Evolutionary conservation across 2,329 filamentous ascomycete genomes (phyloP).

Genomic region (Alternaria conjuncta): DNA sequence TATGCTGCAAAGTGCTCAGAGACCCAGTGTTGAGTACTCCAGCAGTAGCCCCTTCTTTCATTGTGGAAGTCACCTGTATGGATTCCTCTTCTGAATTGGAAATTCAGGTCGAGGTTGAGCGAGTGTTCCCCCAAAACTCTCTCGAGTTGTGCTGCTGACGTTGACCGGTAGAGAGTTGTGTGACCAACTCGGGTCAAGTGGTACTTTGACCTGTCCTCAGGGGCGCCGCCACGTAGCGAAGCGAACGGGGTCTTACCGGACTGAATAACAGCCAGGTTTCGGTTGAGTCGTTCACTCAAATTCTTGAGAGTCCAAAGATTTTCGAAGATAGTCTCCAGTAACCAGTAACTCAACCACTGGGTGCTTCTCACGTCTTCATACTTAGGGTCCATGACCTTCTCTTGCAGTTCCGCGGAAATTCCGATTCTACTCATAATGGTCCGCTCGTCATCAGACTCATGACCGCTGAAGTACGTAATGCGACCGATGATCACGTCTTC

Average conservation of each 20-base stretch:
- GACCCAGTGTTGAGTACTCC: no score
- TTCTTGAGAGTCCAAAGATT: neutral
- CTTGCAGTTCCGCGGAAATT: neutral
- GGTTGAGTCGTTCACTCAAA: neutral
- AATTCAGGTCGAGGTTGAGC: no score
- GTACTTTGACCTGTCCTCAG: neutral
- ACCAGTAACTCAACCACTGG: neutral
- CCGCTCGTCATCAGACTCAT: neutral
- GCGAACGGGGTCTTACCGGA: neutral
- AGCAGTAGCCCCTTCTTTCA: no score
- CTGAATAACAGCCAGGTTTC: neutral
- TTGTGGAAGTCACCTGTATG: no score
- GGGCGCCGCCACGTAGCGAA: neutral
- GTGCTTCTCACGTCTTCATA: neutral
- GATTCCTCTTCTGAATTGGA: no score
- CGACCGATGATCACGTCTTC: neutral
- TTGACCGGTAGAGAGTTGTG: neutral
- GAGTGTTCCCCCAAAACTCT: neutral
- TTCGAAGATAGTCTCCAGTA: neutral
- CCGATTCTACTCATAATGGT: neutral
- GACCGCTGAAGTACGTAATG: neutral
- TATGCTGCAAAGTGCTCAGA: no score
- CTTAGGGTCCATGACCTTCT: neutral
- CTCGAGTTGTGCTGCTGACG: neutral
- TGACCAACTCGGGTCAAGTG: neutral